A percentile compares a stretch with the other conserved stretches of the same genome.
phyloP scores from a whole-genome alignment of 306 rosid species.

The Urtica urens region DNA sequence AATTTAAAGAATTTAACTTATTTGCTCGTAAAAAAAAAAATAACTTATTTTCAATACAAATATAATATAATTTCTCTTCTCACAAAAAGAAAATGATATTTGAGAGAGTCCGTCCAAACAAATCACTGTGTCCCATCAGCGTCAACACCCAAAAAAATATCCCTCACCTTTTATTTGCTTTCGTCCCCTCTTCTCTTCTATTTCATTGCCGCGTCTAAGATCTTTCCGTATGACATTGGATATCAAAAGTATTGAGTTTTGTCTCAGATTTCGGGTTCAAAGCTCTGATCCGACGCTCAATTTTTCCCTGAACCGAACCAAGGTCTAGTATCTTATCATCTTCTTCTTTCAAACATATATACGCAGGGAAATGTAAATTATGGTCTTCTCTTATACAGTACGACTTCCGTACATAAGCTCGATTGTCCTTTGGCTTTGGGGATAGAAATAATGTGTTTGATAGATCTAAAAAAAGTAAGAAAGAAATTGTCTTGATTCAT shows the following conservation, averaged over 20 bases:
- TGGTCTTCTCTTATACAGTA: neutral
- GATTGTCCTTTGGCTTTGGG: too few relatives aligned
- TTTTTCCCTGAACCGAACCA: neutral
- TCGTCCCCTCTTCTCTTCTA: neutral
- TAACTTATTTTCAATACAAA: too few relatives aligned
- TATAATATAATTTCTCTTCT: too few relatives aligned
- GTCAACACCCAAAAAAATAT: constrained; percentile 7
- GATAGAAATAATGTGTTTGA: neutral
- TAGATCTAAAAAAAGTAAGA: neutral
- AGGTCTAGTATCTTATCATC: neutral
- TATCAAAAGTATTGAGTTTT: neutral
- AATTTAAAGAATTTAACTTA: constrained; percentile 14
- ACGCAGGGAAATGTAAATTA: neutral
- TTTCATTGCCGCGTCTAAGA: constrained; percentile 2
- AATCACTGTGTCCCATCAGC: neutral
- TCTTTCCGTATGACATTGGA: constrained; percentile 4
- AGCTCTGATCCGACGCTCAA: constrained; percentile 13
- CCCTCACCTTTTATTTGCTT: neutral
- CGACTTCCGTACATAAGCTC: too few relatives aligned
- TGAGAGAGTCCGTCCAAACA: constrained; percentile 1
- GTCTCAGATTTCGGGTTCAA: constrained; percentile 19
- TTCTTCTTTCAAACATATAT: too few relatives aligned
- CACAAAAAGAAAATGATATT: too few relatives aligned
- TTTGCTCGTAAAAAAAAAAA: too few relatives aligned
- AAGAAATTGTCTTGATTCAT: constrained; percentile 1